A percentile compares a stretch with the other conserved stretches of the same genome.
These are phyloP conservation scores for Aegilops umbellulata DNA, from an alignment of 176 grass and related monocot genomes.

Conservation along the genomic window DNA sequence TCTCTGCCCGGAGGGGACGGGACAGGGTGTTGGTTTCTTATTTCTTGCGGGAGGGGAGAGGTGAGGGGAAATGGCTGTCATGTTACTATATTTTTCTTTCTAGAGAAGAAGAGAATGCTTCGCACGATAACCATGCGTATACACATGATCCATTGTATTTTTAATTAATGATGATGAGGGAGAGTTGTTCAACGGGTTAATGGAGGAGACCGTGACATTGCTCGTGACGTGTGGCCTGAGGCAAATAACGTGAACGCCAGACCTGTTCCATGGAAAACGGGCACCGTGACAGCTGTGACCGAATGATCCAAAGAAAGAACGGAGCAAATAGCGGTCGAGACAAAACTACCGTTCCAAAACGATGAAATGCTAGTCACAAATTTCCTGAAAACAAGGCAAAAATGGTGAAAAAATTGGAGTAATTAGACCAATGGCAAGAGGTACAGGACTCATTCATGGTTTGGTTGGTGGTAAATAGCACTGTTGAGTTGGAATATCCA, in stretches of 20 bases:
- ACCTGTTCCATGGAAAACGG: conserved; percentile 17
- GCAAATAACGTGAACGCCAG: conserved; percentile 22
- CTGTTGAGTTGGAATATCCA: neutral
- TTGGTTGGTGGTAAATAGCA: conserved; percentile 1
- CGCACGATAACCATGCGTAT: neutral
- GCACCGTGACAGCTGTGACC: conserved; percentile 8
- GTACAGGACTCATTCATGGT: neutral
- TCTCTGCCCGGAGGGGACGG: neutral
- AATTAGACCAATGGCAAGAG: neutral
- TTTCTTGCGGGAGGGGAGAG: neutral
- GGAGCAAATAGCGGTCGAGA: neutral
- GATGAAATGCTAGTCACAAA: neutral
- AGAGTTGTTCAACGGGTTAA: conserved; percentile 27
- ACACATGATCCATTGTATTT: neutral
- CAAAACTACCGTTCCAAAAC: neutral
- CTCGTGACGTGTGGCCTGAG: conserved; percentile 41
- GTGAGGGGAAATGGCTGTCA: neutral
- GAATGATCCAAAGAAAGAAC: neutral
- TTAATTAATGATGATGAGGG: neutral
- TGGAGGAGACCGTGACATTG: conserved; percentile 17
- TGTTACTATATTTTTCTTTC: neutral
- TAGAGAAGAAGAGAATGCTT: neutral
- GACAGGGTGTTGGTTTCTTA: neutral
- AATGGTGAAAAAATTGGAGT: neutral
- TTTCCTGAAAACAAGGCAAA: neutral